Evolutionary conservation across 1,284 basidiomycete species (phyloP).

Genomic region (Neonothopanus nambi): DNA sequence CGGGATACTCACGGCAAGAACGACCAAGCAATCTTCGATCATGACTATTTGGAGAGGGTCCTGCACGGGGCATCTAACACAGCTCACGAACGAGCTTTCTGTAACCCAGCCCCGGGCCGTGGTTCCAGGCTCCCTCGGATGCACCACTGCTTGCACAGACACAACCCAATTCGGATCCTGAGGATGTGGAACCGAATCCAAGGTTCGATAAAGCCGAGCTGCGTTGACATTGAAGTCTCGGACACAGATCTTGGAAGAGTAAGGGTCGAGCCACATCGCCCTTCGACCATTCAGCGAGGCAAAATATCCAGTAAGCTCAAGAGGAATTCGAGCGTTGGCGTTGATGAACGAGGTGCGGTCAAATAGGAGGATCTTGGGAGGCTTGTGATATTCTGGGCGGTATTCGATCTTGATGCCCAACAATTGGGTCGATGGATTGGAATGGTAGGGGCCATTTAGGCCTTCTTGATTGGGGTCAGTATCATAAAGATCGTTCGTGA

Average conservation of each 20-base stretch:
- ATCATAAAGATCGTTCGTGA: neutral
- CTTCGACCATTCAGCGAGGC: neutral
- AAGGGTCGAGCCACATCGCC: neutral
- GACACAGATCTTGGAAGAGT: neutral
- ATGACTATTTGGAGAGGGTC: too few relatives aligned
- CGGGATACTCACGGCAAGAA: neutral
- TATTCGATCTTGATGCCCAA: neutral
- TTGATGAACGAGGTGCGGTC: neutral
- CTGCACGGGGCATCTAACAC: too few relatives aligned
- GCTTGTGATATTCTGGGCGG: neutral
- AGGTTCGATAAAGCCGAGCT: neutral
- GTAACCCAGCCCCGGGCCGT: too few relatives aligned
- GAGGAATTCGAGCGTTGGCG: neutral
- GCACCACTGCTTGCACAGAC: neutral
- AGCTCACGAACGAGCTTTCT: neutral
- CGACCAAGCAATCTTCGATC: constrained; percentile 1
- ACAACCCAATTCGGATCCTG: neutral
- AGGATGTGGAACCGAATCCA: neutral
- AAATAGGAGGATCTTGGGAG: neutral
- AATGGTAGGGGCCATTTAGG: constrained; percentile 1
- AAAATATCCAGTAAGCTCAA: neutral
- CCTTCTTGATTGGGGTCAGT: neutral
- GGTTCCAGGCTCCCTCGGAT: neutral
- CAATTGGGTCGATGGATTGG: neutral
- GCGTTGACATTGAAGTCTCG: neutral